Conservation (phyloP, 805 yeast species). For the Priceomyces haplophilus region DNA sequence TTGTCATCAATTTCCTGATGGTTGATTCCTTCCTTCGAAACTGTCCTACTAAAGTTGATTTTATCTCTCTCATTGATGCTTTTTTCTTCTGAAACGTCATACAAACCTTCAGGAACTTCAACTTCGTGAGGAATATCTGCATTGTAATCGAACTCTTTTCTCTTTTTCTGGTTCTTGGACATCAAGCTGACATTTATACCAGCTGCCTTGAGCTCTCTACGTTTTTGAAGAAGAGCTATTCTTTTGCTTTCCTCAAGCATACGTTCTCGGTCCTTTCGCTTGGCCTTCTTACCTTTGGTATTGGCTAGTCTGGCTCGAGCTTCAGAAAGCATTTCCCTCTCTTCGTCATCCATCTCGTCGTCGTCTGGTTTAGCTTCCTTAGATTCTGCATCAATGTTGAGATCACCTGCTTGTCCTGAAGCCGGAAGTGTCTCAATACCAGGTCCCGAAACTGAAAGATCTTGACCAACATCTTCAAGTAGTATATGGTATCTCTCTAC, state of each 20-base stretch:
- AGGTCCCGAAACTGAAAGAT: constrained; percentile 46
- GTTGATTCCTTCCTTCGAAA: constrained; percentile 44
- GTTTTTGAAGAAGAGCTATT: constrained; percentile 70
- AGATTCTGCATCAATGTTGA: constrained; percentile 72
- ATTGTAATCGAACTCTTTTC: constrained; percentile 73
- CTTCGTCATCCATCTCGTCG: constrained; percentile 80
- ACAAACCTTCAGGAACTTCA: constrained; percentile 62
- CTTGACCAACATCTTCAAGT: constrained; percentile 46
- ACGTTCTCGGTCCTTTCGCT: constrained; percentile 82
- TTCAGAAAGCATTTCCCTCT: constrained; percentile 88
- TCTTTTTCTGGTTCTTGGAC: constrained; percentile 49
- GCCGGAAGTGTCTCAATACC: constrained; percentile 52
- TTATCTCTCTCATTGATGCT: constrained; percentile 35
- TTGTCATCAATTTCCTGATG: constrained; percentile 35
- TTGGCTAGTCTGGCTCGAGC: constrained; percentile 89
- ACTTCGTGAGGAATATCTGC: constrained; percentile 80
- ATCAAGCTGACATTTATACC: constrained; percentile 58
- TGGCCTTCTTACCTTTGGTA: constrained; percentile 93
- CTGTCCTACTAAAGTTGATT: constrained; percentile 41
- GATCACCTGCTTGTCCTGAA: constrained; percentile 46
- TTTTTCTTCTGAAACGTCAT: constrained; percentile 64
- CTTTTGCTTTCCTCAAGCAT: constrained; percentile 75
- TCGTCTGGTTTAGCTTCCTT: constrained; percentile 80
- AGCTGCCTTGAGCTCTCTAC: constrained; percentile 79
- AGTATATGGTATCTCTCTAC: constrained; percentile 78